Percentiles rank a stretch among this genome's conserved stretches.
These are phyloP conservation scores for Pyronema omphalodes DNA, from an alignment of 495 filamentous ascomycete species.

Conservation along the genomic window DNA sequence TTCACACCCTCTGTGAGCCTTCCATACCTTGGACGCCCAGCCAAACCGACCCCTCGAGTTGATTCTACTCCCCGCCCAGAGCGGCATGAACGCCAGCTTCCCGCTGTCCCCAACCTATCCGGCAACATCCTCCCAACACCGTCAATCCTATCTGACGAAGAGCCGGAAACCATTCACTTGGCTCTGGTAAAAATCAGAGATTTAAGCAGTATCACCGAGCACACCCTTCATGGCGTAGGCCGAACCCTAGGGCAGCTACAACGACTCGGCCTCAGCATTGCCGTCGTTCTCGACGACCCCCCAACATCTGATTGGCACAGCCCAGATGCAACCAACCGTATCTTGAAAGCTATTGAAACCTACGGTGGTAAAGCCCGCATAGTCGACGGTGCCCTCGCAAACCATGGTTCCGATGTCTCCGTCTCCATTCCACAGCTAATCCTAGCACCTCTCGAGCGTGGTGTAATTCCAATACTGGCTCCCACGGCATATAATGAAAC, in stretches of 20 bases:
- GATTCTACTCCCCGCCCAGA: too few relatives aligned
- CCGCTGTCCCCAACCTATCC: constrained; percentile 43
- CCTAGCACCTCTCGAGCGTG: constrained; percentile 48
- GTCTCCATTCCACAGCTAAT: constrained; percentile 42
- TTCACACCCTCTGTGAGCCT: constrained; percentile 35
- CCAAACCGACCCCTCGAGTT: not conserved
- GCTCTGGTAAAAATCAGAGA: constrained; percentile 71
- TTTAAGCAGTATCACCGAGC: constrained; percentile 48
- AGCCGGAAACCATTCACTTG: constrained; percentile 43
- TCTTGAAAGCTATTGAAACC: constrained; percentile 52
- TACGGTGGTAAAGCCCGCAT: constrained; percentile 46
- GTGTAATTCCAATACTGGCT: constrained; percentile 61
- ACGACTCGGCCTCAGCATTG: constrained; percentile 59
- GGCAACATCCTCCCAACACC: constrained; percentile 27
- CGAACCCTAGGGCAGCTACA: constrained; percentile 68
- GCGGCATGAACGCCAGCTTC: not conserved
- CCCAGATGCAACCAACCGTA: constrained; percentile 37
- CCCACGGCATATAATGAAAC: constrained; percentile 44
- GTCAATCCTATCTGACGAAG: not conserved
- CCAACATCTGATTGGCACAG: constrained; percentile 25
- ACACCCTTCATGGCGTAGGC: constrained; percentile 53
- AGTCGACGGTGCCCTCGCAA: constrained; percentile 38
- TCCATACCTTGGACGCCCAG: not conserved
- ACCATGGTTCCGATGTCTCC: constrained; percentile 9
- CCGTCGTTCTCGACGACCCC: constrained; percentile 53